These are phyloP conservation scores for Tripterygium wilfordii DNA, from an alignment of 177 flowering plant genomes.

Conservation along the genomic window DNA sequence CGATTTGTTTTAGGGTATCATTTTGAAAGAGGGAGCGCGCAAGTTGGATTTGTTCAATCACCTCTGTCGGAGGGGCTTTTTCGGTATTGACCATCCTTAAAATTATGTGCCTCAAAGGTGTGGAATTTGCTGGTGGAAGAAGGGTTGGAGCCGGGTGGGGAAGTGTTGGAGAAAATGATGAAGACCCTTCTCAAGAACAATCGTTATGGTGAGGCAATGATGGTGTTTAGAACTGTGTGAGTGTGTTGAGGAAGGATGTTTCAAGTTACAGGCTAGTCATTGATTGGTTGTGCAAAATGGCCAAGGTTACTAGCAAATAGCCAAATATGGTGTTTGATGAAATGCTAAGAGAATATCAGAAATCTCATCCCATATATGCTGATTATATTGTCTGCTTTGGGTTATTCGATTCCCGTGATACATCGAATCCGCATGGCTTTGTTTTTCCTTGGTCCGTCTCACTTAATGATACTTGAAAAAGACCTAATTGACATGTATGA, in stretches of 20 bases:
- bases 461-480: too few relatives aligned
- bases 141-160: slow-evolving; percentile 55
- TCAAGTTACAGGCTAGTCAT: slow-evolving; percentile 69
- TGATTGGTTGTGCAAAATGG: slow-evolving; percentile 70
- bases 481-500: too few relatives aligned
- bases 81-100: too few relatives aligned
- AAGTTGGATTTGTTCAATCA: slow-evolving; percentile 14
- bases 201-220: slow-evolving; percentile 52
- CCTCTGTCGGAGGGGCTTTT: slow-evolving; percentile 9
- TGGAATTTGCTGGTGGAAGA: slow-evolving; percentile 85
- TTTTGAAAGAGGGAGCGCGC: slow-evolving; percentile 12
- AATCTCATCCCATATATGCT: slow-evolving; percentile 48
- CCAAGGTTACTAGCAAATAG: slow-evolving; percentile 46
- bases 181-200: slow-evolving; percentile 68
- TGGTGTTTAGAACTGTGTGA: slow-evolving; percentile 52
- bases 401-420: too few relatives aligned
- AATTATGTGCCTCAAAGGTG: slow-evolving; percentile 68
- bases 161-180: slow-evolving; percentile 51
- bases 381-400: too few relatives aligned
- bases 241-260: slow-evolving; percentile 33
- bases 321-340: slow-evolving; percentile 52
- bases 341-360: slow-evolving; percentile 59
- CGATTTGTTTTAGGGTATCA: too few relatives aligned
- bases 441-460: too few relatives aligned
- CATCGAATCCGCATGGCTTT: too few relatives aligned